Evolutionary conservation across 148 eudicot genomes (phyloP).

Genomic region (Chenopodium album): DNA sequence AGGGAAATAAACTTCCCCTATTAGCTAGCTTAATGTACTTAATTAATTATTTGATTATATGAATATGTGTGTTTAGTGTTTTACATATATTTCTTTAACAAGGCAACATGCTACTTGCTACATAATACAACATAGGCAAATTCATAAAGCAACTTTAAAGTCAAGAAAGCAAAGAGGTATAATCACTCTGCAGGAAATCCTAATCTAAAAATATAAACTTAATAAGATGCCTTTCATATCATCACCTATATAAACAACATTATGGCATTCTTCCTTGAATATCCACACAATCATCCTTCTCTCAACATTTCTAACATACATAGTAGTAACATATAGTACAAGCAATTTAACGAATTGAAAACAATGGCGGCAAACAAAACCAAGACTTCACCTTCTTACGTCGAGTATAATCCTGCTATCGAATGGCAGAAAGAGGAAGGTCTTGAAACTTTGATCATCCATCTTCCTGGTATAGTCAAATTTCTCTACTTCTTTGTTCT

Average conservation of each 20-base stretch:
- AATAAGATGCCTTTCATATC: not conserved
- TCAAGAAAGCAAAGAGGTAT: conserved; percentile 22
- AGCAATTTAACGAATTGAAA: not conserved
- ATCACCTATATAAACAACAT: not conserved
- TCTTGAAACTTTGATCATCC: conserved; percentile 27
- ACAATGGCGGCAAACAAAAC: conserved; percentile 15
- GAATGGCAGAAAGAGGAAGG: conserved; percentile 31
- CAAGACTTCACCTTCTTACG: conserved; percentile 19
- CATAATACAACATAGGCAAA: not conserved
- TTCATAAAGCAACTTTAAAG: conserved; percentile 7
- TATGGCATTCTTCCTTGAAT: not conserved
- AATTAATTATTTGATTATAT: no score
- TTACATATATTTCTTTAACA: no score
- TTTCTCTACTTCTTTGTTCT: not conserved
- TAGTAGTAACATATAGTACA: not conserved
- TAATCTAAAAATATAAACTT: not conserved
- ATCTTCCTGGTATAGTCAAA: conserved; percentile 32
- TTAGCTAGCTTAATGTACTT: no score
- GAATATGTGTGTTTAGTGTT: no score
- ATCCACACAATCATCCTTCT: conserved; percentile 1
- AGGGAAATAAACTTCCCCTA: no score
- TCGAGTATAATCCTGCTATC: conserved; percentile 32
- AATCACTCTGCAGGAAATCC: conserved; percentile 1
- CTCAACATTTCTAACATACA: no score
- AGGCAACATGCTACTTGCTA: no score